Evolutionary conservation across 208 protist genomes (phyloP), one percentile per base, ranked within the genome.

Genomic region (Leishmania mexicana): DNA sequence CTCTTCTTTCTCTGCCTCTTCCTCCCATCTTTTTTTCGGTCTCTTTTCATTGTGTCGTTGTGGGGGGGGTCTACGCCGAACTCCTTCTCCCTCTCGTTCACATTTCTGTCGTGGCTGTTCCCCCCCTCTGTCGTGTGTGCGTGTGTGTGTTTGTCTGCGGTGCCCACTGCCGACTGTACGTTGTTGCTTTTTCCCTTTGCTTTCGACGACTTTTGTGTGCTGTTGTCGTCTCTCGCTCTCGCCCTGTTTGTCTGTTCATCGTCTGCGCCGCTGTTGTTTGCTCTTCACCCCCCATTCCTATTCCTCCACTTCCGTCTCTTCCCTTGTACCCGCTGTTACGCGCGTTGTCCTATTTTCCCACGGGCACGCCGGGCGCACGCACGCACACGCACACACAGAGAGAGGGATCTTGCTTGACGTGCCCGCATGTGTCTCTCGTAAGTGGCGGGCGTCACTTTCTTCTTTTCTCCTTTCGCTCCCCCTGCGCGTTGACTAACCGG

Each of bases 81-180:
- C 57, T 51, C 40, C 35, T 54, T 38, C 70, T 51, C 70, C 35
- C 70, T 13, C 70, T 75, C 28, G 40, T 13, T 49, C 24, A 19
- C 6, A n/a, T 53, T 28, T 28, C 28, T n/a, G n/a, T 45, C 13
- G n/a, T 76, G 31, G 10, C 3, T 19, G 67, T 17, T 13, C 7
- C 67, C 42, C 38, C 17, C 17, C 28, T n/a, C 38, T 35, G 35
- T 57, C 35, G 51, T 19, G 51, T 49, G 54, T 38, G 47, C 21
- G 13, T 67, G 35, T 67, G 53, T 64, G 74, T 51, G 74, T 53
- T 35, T 64, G 74, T 51, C 54, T 53, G 73, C 40, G 35, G n/a
- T 72, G 38, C 28, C 21, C n/a, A 10, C 72, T 42, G 38, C 42
- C 42, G 40, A 53, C 49, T n/a, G 19, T 42, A 21, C 24, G 31